Base-by-base conservation (phyloP, 345 rosid species). In the Pistacia integerrima region DNA sequence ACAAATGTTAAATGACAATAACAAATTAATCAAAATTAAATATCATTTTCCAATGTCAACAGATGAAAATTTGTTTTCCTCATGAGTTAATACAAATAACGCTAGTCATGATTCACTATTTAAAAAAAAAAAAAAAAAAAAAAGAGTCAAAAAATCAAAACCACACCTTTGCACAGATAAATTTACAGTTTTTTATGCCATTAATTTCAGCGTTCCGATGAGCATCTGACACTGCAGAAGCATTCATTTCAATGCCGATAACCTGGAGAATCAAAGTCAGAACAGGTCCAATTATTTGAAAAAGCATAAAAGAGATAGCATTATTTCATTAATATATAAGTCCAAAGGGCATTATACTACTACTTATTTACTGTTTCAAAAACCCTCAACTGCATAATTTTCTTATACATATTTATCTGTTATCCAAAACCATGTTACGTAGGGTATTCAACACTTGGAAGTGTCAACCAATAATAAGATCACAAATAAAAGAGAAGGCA, bases 221-320 rank as follows among this genome's bases (percentile, higher is more conserved):
- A 22, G 99, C 99, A 89, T 96, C 98, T 75, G 85, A 87, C 72
- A 96, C 97, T 20, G 99, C 98, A 59, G 99, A 96, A 67, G 95
- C 94, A 81, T 96, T 96, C 97, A 93, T 91, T 87, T 96, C 99
- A 82, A 93, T 88, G 75, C 99, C 99, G 44, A 96, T 84, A 68
- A 93, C 97, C 99, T 92, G 87, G 73, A 78, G 76, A 77, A 18
- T 69, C 62, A 61, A 36, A 55, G 62, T 22, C 49, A 10, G 72
- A 64, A 66, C 49, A 72, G 44, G 17, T 33, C 76, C 74, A 79
- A 49, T 69, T 28, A 76, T 62, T 44, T 22, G 28, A 10, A 48
- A 54, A 74, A 36, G 35, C 0, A 1, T 14, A 36, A 25, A 63
- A 51, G 49, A 18, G 67, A 74, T 51, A 20, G 67, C 18, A 16